These are phyloP conservation scores for Ophiostoma quercus DNA, from an alignment of 2,329 filamentous ascomycete genomes.

Conservation along the genomic window DNA sequence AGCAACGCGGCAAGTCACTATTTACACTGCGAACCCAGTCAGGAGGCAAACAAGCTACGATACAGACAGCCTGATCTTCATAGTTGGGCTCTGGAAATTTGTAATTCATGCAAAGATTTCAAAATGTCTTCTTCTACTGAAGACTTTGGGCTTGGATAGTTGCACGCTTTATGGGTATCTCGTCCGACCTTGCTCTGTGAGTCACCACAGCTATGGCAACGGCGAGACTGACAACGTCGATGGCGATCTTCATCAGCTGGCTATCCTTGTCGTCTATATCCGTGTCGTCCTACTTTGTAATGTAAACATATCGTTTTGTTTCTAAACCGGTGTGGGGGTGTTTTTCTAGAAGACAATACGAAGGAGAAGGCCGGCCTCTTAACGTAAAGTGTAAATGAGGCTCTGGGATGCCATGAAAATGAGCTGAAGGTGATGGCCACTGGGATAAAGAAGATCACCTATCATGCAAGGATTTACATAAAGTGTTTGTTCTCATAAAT, in stretches of 20 bases:
- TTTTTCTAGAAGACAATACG: neutral
- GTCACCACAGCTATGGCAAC: constrained; percentile 6
- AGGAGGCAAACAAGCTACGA: neutral
- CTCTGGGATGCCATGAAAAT: neutral
- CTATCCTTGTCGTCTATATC: neutral
- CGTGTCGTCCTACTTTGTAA: neutral
- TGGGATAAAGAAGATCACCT: too few species aligned
- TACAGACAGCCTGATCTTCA: neutral
- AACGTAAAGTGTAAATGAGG: neutral
- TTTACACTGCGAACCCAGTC: neutral
- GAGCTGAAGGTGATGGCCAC: neutral
- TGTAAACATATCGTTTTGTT: neutral
- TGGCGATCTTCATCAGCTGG: neutral
- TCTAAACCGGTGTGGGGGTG: neutral
- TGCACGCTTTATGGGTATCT: neutral
- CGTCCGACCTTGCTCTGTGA: neutral
- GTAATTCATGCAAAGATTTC: neutral
- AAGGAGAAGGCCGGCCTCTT: neutral
- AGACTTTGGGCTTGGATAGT: neutral
- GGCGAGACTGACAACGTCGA: neutral
- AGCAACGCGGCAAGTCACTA: neutral
- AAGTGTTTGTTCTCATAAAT: too few species aligned
- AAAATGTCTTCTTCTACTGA: neutral
- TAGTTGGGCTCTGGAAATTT: neutral
- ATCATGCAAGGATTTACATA: too few species aligned